Base-by-base conservation (phyloP, 495 filamentous ascomycete genomes). In the Aspergillus nidulans region DNA sequence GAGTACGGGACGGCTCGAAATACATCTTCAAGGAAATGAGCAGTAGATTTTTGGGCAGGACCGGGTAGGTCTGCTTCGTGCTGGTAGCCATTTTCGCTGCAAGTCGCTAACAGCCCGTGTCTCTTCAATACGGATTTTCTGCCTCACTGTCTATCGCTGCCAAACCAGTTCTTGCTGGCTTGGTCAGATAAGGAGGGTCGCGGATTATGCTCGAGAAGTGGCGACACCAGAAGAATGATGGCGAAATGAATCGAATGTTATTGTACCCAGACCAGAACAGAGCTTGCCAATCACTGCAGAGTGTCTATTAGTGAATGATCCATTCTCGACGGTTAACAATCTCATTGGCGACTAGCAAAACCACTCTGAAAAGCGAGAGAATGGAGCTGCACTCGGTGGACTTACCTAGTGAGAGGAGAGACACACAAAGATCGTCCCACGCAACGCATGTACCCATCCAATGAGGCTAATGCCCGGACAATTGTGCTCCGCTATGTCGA, bases 1-100 rank as follows among this genome's bases (percentile, higher is more conserved):
- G 71, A 13, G 90, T 91, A 51, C 73, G 73, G 18, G 79, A 68
- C 19, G 84, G 79, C 70, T 81, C 80, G 69, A 92, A 92, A 77
- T 92, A 92, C 83, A 91, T 89, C 65, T 95, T 92, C 20, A 88
- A 80, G 49, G 84, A 88, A 66, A 92, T 84, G 64, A 88, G 87
- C 47, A 95, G 79, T 49, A 92, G 77, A 53, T 81, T 86, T 56
- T 81, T 75, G n/a, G 79, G 81, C 16, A 83, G 72, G 13, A 70
- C 53, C 42, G 79, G 72, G 40, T 76, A 69, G n/a, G 72, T 43
- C 10, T 49, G 52, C 36, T 57, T 42, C 39, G 55, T 30, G 12
- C 56, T 40, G 41, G 56, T 23, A 16, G 57, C 28, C 62, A 67
- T 66, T 26, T 38, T 49, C 18, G 26, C 13, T 1, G 47, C 12